Percentiles rank a stretch among this genome's conserved stretches.
phyloP scores from a whole-genome alignment of 805 yeast genomes.

The Lipomyces mesembrius region DNA sequence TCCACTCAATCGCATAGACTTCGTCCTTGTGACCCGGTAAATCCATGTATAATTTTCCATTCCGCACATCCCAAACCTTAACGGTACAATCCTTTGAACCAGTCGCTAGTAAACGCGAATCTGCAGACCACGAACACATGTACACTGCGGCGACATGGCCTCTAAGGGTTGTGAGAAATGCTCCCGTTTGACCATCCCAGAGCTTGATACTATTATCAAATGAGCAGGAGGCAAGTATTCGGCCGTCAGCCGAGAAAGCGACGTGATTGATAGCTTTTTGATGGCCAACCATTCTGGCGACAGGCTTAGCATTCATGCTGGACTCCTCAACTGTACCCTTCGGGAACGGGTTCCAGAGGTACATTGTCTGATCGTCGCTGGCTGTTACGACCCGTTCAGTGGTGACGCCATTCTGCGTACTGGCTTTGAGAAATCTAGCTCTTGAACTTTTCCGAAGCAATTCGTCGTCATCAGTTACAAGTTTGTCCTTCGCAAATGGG shows the following conservation, averaged over 20 bases:
- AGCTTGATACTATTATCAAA: conserved; percentile 93
- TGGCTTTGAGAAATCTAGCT: conserved; percentile 64
- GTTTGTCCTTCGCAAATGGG: conserved; percentile 47
- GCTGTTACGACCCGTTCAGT: conserved; percentile 90
- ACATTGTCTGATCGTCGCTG: conserved; percentile 97
- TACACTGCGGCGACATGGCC: conserved; percentile 99
- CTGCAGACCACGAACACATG: conserved; percentile 97
- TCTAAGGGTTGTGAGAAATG: conserved; percentile 83
- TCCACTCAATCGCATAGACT: conserved; percentile 97
- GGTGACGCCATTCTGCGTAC: conserved; percentile 58
- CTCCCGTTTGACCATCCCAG: conserved; percentile 96
- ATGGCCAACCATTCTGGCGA: conserved; percentile 95
- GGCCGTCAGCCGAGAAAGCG: conserved; percentile 93
- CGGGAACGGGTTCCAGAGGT: conserved; percentile 84
- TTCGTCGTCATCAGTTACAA: conserved; percentile 49
- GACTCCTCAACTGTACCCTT: conserved; percentile 16
- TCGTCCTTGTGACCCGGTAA: conserved; percentile 96
- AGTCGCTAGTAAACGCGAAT: conserved; percentile 85
- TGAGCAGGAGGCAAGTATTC: conserved; percentile 86
- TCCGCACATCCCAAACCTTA: conserved; percentile 93
- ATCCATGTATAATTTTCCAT: conserved; percentile 81
- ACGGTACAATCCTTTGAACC: conserved; percentile 95
- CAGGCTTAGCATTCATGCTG: conserved; percentile 69
- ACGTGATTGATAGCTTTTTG: conserved; percentile 96
- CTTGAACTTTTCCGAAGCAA: conserved; percentile 62